phyloP scores from a whole-genome alignment of 2,329 filamentous ascomycete genomes.

The Ophiognomonia clavigignenti-juglandacearum region DNA sequence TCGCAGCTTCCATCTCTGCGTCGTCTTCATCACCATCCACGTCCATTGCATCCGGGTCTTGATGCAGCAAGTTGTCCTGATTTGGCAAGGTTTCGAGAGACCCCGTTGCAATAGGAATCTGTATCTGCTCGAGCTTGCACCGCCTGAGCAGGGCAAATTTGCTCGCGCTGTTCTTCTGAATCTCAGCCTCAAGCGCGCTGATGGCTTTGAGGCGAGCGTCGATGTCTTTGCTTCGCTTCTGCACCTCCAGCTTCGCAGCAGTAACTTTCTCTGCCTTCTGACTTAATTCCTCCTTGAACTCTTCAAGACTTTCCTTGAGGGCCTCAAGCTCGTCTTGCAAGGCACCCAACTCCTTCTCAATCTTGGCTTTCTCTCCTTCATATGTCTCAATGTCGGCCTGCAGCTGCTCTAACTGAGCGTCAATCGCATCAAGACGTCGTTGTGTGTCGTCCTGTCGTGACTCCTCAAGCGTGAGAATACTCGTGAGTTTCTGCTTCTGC shows the following conservation, averaged over 20 bases:
- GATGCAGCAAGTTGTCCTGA: slow-evolving; percentile 71
- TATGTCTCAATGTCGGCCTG: slow-evolving; percentile 66
- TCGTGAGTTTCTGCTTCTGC: slow-evolving; percentile 72
- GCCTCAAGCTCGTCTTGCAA: slow-evolving; percentile 73
- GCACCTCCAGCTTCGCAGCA: slow-evolving; percentile 73
- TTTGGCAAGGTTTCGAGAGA: slow-evolving; percentile 85
- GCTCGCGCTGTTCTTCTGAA: slow-evolving; percentile 78
- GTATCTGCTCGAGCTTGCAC: slow-evolving; percentile 91
- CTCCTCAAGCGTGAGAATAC: slow-evolving; percentile 53
- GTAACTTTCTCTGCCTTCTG: slow-evolving; percentile 70
- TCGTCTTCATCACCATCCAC: slow-evolving; percentile 71
- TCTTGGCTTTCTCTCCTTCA: slow-evolving; percentile 65
- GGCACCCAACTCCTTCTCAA: slow-evolving; percentile 68
- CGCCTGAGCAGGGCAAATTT: slow-evolving; percentile 81
- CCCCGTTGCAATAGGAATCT: slow-evolving; percentile 69
- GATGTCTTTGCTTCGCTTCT: slow-evolving; percentile 79
- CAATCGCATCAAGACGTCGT: slow-evolving; percentile 62
- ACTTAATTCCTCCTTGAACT: slow-evolving; percentile 62
- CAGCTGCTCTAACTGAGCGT: slow-evolving; percentile 62
- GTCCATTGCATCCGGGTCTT: slow-evolving; percentile 87
- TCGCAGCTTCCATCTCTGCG: slow-evolving; percentile 55
- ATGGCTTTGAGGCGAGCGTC: slow-evolving; percentile 70
- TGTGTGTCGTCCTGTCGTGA: slow-evolving; percentile 53
- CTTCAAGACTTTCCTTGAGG: slow-evolving; percentile 66
- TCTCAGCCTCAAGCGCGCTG: slow-evolving; percentile 72